Evolutionary conservation across 345 rosid species (phyloP).

Genomic region (Chamaenerion angustifolium): DNA sequence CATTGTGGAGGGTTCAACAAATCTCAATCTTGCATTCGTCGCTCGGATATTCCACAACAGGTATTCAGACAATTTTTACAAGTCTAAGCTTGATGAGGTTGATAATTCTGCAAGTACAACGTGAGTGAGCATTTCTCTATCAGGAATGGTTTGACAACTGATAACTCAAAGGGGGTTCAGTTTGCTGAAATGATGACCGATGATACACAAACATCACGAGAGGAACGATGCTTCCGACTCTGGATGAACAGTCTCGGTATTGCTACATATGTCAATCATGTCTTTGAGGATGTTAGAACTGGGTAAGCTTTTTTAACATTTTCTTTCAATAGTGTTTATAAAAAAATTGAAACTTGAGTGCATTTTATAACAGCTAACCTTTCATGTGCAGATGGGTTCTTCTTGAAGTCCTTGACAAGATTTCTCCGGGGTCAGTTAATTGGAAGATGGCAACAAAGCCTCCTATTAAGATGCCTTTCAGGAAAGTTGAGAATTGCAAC

Average conservation of each 20-base stretch:
- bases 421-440: slow-evolving; percentile 51
- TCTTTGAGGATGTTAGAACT: slow-evolving; percentile 85
- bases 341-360: not conserved
- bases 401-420: slow-evolving; percentile 70
- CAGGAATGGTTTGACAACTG: slow-evolving; percentile 80
- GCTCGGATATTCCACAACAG: slow-evolving; percentile 92
- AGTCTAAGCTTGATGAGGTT: no score
- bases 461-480: slow-evolving; percentile 88
- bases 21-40: slow-evolving; percentile 95
- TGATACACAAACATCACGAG: slow-evolving; percentile 83
- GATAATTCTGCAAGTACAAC: no score
- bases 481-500: slow-evolving; percentile 85
- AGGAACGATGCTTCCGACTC: slow-evolving; percentile 94
- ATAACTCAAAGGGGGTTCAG: slow-evolving; percentile 37
- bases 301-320: slow-evolving; percentile 38
- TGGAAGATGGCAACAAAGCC: slow-evolving; percentile 83
- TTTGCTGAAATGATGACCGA: slow-evolving; percentile 98
- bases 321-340: slow-evolving; percentile 1
- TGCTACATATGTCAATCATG: slow-evolving; percentile 59
- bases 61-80: slow-evolving; percentile 12
- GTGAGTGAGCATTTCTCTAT: slow-evolving; percentile 9
- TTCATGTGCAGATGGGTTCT: slow-evolving; percentile 68
- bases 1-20: slow-evolving; percentile 89
- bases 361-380: not conserved
- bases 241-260: slow-evolving; percentile 96